These are phyloP conservation scores for Hymenoscyphus albidus DNA, from an alignment of 2,329 filamentous ascomycete genomes.

Conservation along the genomic window DNA sequence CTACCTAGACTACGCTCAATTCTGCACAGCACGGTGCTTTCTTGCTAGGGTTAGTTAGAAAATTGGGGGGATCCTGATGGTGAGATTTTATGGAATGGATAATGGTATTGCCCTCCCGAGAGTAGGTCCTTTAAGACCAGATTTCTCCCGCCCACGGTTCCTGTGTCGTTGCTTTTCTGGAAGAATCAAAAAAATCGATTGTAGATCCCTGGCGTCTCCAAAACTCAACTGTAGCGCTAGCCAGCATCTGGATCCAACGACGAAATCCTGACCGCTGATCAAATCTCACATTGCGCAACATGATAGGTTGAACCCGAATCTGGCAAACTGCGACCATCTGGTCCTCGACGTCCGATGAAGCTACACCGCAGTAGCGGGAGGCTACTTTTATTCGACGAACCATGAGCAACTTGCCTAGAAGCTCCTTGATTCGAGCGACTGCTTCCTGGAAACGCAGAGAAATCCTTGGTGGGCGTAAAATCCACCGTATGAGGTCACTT, in stretches of 20 bases:
- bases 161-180: conserved; percentile 20
- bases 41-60: background rate
- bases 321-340: conserved; percentile 20
- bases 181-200: conserved; percentile 18
- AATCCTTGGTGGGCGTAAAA: conserved; percentile 10
- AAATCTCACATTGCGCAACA: conserved; percentile 13
- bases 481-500: background rate
- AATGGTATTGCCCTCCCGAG: background rate
- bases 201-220: conserved; percentile 12
- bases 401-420: conserved; percentile 20
- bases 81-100: background rate
- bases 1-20: background rate
- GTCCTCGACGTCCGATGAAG: conserved; percentile 27
- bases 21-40: conserved; percentile 2
- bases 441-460: conserved; percentile 19
- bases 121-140: background rate
- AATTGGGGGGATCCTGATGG: background rate
- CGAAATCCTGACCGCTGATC: conserved; percentile 11
- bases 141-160: conserved; percentile 10
- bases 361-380: conserved; percentile 31
- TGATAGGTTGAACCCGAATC: conserved; percentile 23
- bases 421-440: conserved; percentile 28
- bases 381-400: conserved; percentile 29
- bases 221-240: conserved; percentile 2
- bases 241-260: conserved; percentile 12